Conservation (phyloP, 345 rosid species). For the Barbarea vulgaris region DNA sequence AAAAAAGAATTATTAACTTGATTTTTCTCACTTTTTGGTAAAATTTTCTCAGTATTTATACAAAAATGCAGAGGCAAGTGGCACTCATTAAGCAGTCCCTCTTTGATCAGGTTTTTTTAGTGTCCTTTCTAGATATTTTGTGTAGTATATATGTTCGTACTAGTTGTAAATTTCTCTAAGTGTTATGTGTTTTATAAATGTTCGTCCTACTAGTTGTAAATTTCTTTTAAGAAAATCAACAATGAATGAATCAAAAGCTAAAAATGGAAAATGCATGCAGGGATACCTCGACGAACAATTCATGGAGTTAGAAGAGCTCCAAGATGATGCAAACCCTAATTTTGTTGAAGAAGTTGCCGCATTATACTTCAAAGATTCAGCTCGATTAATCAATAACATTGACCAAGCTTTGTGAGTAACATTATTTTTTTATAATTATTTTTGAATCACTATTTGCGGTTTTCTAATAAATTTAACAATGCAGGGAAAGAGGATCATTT, state of each 20-base stretch:
- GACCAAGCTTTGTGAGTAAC: conserved; percentile 64
- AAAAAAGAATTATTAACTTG: background rate
- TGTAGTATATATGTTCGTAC: background rate
- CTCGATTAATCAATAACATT: conserved; percentile 57
- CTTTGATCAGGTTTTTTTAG: conserved; percentile 62
- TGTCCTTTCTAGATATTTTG: background rate
- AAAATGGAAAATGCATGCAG: conserved; percentile 43
- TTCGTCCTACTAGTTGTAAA: background rate
- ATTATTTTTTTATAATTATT: background rate
- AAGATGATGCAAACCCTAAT: conserved; percentile 72
- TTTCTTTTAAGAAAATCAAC: background rate
- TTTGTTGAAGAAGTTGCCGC: conserved; percentile 70
- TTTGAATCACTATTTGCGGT: background rate
- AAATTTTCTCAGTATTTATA: background rate
- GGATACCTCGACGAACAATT: conserved; percentile 78
- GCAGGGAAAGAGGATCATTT: conserved; percentile 40
- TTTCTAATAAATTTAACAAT: conserved; percentile 18
- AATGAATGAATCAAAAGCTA: background rate
- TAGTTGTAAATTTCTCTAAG: background rate
- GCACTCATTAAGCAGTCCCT: conserved; percentile 55
- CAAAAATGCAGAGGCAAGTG: conserved; percentile 48
- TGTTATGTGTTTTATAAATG: too few species aligned
- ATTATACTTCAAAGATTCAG: conserved; percentile 57
- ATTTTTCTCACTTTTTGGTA: background rate
- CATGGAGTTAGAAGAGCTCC: conserved; percentile 67